Conservation (phyloP, 73 alveolate species). For the Paraurostyla sp. region DNA sequence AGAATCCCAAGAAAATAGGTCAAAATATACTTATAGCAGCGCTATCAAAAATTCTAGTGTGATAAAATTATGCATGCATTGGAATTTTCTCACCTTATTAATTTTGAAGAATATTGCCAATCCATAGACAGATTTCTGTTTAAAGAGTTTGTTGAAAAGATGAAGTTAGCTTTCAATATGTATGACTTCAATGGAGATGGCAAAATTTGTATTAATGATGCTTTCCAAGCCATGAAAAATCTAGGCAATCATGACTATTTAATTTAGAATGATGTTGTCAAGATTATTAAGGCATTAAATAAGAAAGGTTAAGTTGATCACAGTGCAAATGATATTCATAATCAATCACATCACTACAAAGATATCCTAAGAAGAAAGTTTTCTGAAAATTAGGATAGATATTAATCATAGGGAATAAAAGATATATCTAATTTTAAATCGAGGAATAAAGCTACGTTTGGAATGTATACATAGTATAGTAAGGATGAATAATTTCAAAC, state of each 20-base stretch:
- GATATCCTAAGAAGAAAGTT: not conserved
- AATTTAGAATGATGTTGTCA: not conserved
- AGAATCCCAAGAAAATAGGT: not conserved
- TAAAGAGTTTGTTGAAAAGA: not conserved
- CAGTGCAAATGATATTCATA: not conserved
- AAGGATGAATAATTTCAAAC: not conserved
- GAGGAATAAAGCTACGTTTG: too few species aligned
- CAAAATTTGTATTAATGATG: slow-evolving; percentile 14
- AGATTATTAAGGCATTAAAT: slow-evolving; percentile 5
- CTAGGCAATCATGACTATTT: slow-evolving; percentile 9
- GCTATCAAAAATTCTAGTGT: not conserved
- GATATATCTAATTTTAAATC: too few species aligned
- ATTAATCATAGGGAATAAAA: too few species aligned
- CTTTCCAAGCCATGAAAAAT: not conserved
- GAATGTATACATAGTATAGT: not conserved
- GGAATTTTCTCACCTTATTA: not conserved
- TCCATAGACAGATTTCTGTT: slow-evolving; percentile 19
- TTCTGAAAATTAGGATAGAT: not conserved
- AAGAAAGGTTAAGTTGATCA: not conserved
- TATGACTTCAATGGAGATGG: slow-evolving; percentile 27
- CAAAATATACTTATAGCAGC: not conserved
- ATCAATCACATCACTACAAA: not conserved
- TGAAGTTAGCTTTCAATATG: not conserved
- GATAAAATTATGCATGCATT: slow-evolving; percentile 19
- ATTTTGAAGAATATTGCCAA: slow-evolving; percentile 1